Evolutionary conservation across 345 rosid genomes (phyloP).

Genomic region (Gynandropsis gynandra): DNA sequence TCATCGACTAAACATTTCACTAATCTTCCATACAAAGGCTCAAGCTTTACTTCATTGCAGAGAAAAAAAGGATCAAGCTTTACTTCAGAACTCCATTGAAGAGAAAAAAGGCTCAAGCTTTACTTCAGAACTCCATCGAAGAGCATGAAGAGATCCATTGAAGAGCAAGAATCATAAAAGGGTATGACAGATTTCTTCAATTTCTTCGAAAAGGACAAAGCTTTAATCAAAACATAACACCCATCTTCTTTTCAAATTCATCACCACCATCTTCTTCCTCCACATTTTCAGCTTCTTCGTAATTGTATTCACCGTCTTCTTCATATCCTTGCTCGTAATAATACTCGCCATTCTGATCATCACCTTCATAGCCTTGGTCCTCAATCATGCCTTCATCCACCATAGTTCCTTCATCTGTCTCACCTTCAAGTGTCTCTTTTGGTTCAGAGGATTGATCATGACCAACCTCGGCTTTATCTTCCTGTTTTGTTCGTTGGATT

Average conservation of each 20-base stretch:
- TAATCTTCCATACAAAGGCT: too few relatives aligned
- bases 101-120: too few relatives aligned
- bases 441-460: constrained; percentile 24
- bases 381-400: constrained; percentile 34
- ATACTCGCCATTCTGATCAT: constrained; percentile 40
- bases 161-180: too few relatives aligned
- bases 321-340: constrained; percentile 56
- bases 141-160: too few relatives aligned
- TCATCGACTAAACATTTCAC: too few relatives aligned
- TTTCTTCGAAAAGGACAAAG: not conserved
- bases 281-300: constrained; percentile 58
- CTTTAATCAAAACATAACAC: constrained; percentile 48
- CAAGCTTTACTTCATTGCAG: too few relatives aligned
- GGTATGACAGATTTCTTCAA: too few relatives aligned
- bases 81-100: too few relatives aligned
- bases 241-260: constrained; percentile 48
- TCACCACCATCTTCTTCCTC: constrained; percentile 49
- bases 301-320: constrained; percentile 59
- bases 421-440: constrained; percentile 26
- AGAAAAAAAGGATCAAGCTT: too few relatives aligned
- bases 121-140: too few relatives aligned
- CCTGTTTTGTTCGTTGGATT: constrained; percentile 17
- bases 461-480: constrained; percentile 27
- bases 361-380: constrained; percentile 44
- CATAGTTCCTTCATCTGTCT: constrained; percentile 32